Evolutionary conservation across 352 stramenopile genomes (phyloP).

Genomic region (Lagenidium sp.): DNA sequence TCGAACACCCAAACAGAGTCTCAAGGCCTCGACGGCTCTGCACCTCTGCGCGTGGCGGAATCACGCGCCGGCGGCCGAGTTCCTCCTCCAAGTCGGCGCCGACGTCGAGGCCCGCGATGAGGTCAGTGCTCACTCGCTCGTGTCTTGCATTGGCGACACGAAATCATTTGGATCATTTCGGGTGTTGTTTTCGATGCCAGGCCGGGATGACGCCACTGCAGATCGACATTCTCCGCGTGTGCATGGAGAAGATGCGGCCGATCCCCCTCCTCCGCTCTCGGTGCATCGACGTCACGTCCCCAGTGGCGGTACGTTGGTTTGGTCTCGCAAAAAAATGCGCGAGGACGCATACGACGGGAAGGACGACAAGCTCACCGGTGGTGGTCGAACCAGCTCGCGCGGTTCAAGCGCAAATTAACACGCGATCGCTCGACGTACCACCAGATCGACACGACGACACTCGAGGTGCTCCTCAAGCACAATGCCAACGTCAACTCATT

Average conservation of each 20-base stretch:
- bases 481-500: slow-evolving; percentile 19
- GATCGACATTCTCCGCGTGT: slow-evolving; percentile 31
- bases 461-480: slow-evolving; percentile 25
- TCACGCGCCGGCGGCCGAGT: slow-evolving; percentile 8
- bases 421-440: slow-evolving; percentile 26
- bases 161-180: too few relatives aligned
- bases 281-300: slow-evolving; percentile 27
- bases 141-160: too few relatives aligned
- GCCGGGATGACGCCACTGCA: slow-evolving; percentile 33
- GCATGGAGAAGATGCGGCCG: slow-evolving; percentile 33
- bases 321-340: too few relatives aligned
- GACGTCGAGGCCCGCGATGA: slow-evolving; percentile 24
- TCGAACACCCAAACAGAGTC: too few relatives aligned
- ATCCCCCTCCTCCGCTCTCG: slow-evolving; percentile 22
- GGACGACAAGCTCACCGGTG: too few relatives aligned
- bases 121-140: too few relatives aligned
- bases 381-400: slow-evolving; percentile 17
- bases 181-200: too few relatives aligned
- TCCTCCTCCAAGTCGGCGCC: slow-evolving; percentile 21
- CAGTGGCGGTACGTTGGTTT: slow-evolving; percentile 17
- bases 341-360: too few relatives aligned
- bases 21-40: slow-evolving; percentile 20
- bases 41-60: slow-evolving; percentile 28
- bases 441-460: slow-evolving; percentile 29
- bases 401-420: slow-evolving; percentile 18